A percentile compares a stretch with the other conserved stretches of the same genome.
Conservation (phyloP, 2,329 filamentous ascomycete species). For the Cytospora leucostoma region DNA sequence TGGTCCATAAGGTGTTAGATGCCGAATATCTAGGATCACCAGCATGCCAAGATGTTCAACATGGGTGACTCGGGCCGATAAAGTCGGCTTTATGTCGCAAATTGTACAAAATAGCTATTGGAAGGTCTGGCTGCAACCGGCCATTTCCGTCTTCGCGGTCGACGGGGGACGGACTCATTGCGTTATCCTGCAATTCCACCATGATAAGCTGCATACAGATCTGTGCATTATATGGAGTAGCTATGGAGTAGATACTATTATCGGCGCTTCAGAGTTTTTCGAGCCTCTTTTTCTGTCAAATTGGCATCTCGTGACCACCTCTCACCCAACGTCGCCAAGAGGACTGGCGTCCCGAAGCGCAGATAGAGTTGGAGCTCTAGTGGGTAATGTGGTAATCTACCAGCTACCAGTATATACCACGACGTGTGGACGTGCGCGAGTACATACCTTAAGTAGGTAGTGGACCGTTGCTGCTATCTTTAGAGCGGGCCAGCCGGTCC, state of each 20-base stretch:
- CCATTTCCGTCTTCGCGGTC: neutral
- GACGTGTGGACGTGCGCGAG: no score
- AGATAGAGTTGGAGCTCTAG: slow-evolving; percentile 20
- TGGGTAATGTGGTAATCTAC: no score
- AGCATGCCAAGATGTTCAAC: neutral
- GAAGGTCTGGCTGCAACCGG: neutral
- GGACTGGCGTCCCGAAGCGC: slow-evolving; percentile 4
- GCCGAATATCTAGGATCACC: no score
- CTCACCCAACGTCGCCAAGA: slow-evolving; percentile 4
- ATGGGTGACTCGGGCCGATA: neutral
- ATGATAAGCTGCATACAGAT: neutral
- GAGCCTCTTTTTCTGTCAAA: neutral
- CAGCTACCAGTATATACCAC: no score
- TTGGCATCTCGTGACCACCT: slow-evolving; percentile 3
- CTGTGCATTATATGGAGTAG: neutral
- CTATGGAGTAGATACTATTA: neutral
- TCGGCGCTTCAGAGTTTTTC: neutral
- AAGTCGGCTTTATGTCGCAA: neutral
- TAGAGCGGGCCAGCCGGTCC: slow-evolving; percentile 6
- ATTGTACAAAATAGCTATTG: neutral
- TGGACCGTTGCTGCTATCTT: slow-evolving; percentile 21
- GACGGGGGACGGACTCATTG: neutral
- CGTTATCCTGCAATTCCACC: neutral
- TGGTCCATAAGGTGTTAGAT: no score
- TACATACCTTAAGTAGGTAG: no score